Evolutionary conservation across 805 yeast species (phyloP), one percentile per base, ranked within the genome.

Genomic region (Myxozyma neotropica): DNA sequence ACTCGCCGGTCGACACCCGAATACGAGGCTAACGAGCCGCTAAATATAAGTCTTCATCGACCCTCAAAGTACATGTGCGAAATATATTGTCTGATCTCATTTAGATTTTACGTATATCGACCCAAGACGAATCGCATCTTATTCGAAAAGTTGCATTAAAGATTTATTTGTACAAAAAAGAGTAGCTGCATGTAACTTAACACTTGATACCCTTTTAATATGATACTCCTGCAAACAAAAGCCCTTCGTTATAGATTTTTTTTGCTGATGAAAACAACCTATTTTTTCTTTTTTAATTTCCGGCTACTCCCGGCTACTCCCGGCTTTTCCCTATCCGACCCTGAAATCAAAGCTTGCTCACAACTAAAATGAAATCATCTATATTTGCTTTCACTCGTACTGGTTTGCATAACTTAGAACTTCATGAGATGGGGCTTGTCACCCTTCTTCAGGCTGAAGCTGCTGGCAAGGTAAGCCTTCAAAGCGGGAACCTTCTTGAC

Each of bases 371-470:
- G 45, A 50, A 24, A 24, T 39, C 39, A 36, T 50, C 38, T 39
- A n/a, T 27, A 50, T n/a, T 48, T 50, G 26, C 31, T 26, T 49
- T 35, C 23, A 38, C 21, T 38, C 43, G 24, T 21, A 36, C 51
- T 7, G 19, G 2, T 24, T 7, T 23, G 15, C 21, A 35, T 15
- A 39, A 40, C 31, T 52, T 91, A 93, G 81, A 94, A 93, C 84
- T 89, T 90, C 87, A 94, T 89, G 78, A 88, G 86, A 81, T 93
- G 98, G 76, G 98, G 99, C 81, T 67, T 90, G 85, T 93, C 99
- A 81, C 98, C 98, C 81, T 83, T 85, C 88, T 90, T 92, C 81
- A 94, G 87, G 72, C 97, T 88, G 92, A 93, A 93, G 71, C 96
- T 82, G 73, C 97, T 78, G 72, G 96, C 87, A 78, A 93, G 86